A percentile compares a stretch with the other conserved stretches of the same genome.
Conservation (phyloP, 169 alveolate genomes). For the Miamiensis avidus region DNA sequence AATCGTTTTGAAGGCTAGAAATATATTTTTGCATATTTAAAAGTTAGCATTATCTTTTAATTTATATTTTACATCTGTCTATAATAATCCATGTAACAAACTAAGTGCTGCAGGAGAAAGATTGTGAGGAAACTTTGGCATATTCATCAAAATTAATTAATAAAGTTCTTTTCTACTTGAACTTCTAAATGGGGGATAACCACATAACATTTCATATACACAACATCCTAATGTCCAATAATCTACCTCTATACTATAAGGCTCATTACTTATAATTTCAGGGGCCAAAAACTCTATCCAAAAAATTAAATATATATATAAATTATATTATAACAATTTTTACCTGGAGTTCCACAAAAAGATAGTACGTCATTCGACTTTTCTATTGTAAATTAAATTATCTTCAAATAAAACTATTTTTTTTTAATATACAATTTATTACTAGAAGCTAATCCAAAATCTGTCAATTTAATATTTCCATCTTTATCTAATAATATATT, state of each 20-base stretch:
- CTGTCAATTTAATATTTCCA: slow-evolving; percentile 48
- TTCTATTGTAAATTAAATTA: background rate
- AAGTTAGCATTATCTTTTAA: background rate
- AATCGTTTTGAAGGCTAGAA: slow-evolving; percentile 16
- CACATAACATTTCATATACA: background rate
- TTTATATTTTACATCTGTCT: background rate
- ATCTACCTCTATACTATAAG: background rate
- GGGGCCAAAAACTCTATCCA: slow-evolving; percentile 23
- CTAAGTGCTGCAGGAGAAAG: slow-evolving; percentile 6
- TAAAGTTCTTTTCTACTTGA: slow-evolving; percentile 10
- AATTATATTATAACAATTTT: background rate
- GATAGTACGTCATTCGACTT: background rate
- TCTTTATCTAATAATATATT: slow-evolving; percentile 49
- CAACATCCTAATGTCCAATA: background rate
- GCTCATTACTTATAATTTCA: slow-evolving; percentile 7
- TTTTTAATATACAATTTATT: background rate
- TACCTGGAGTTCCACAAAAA: slow-evolving; percentile 49
- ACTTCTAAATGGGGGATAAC: slow-evolving; percentile 20
- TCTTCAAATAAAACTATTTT: background rate
- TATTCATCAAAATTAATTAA: slow-evolving; percentile 10
- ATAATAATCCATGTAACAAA: background rate
- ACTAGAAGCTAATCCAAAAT: slow-evolving; percentile 52
- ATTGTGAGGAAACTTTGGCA: background rate
- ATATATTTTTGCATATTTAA: background rate
- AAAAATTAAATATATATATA: slow-evolving; percentile 9